Base-by-base conservation (phyloP, 192 early-diverging fungal genomes). In the Dimargaris cristalligena region DNA sequence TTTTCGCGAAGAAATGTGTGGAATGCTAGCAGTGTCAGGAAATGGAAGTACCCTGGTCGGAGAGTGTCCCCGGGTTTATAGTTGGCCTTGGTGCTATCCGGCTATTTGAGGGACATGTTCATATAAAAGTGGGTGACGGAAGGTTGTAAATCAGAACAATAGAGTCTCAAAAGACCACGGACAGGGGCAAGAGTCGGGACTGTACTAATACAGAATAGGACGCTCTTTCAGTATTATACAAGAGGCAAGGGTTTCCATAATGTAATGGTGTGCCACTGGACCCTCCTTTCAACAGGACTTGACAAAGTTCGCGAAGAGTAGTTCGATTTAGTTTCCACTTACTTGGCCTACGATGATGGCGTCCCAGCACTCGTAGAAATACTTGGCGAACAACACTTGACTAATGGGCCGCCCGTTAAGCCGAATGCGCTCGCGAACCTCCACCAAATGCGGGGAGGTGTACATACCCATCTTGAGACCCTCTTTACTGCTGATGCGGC, bases 351-450 rank as follows among this genome's bases (percentile, higher is more conserved):
- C 69, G 41, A 80, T 79, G 33, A 95, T 69, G 25, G 70, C 62
- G 66, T 92, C 80, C 86, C 85, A 92, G 14, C 83, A 78, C 28
- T 92, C 76, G 67, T 89, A 87, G 63, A 92, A 94, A 71, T 95
- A 89, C 66, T 88, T 80, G 13, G 83, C 77, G 71, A 91, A 93
- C 18, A 67, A n/a, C 0, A 80, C 75, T 48, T 82, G 73, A 8
- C 76, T 74, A 4, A 99, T 71, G 14, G 91, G 88, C 26, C 61
- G 63, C 0, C 95, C 95, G 65, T 96, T 78, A 66, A 99, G 91
- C 48, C 89, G 77, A 62, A 99, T 94, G 26, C 95, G 79, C 63
- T 99, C 95, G 51, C 93, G 84, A 6, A 87, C 92, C 52, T 92
- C 78, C 52, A 89, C 76, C 50, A 99, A 68, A 64, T 99, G 95